These are phyloP conservation scores for Ascochyta pisi DNA, from an alignment of 2,329 filamentous ascomycete species.

Conservation along the genomic window DNA sequence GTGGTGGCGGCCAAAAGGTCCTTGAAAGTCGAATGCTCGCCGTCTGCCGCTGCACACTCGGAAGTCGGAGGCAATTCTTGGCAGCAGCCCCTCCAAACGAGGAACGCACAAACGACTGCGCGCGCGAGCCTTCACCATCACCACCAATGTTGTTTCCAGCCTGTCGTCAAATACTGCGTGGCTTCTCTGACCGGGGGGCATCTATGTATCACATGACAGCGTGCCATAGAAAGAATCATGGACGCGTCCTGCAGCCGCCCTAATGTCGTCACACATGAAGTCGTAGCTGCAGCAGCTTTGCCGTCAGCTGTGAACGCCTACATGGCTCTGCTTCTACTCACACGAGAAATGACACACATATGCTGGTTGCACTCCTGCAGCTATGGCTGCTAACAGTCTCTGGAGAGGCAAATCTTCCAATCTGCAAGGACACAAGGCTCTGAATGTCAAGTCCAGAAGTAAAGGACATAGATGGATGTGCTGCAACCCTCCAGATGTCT, in stretches of 20 bases:
- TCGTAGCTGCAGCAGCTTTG: too few relatives aligned
- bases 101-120: background rate
- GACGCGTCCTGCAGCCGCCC: background rate
- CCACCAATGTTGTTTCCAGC: background rate
- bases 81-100: constrained; percentile 7
- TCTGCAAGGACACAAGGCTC: too few relatives aligned
- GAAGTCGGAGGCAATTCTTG: constrained; percentile 8
- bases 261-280: background rate
- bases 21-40: constrained; percentile 15
- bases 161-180: too few relatives aligned
- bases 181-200: background rate
- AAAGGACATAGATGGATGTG: background rate
- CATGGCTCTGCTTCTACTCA: too few relatives aligned
- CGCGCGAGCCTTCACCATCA: background rate
- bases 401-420: too few relatives aligned
- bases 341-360: too few relatives aligned
- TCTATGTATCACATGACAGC: background rate
- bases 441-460: too few relatives aligned
- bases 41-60: constrained; percentile 12
- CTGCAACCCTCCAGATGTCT: background rate
- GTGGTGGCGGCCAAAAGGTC: constrained; percentile 28
- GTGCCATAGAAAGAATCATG: background rate
- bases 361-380: too few relatives aligned
- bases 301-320: too few relatives aligned
- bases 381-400: too few relatives aligned